Percentiles rank a stretch among this genome's conserved stretches.
Evolutionary conservation across 2,329 filamentous ascomycete genomes (phyloP).

Genomic region (Alternaria rosae): DNA sequence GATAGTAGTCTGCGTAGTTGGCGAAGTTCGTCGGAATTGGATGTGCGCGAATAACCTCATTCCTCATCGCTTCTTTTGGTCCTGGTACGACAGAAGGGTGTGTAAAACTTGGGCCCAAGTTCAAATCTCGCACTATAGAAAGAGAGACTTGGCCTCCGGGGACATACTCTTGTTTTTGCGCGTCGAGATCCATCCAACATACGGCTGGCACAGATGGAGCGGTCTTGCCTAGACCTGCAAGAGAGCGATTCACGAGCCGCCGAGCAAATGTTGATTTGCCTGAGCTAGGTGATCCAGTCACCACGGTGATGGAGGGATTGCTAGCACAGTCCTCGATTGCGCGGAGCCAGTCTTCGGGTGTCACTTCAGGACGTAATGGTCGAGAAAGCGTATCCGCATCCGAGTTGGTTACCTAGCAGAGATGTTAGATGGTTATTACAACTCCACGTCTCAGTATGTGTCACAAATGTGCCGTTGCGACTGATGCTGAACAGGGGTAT

Average conservation of each 20-base stretch:
- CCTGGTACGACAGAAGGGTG: constrained; percentile 54
- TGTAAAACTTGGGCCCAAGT: constrained; percentile 72
- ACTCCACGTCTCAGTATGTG: not conserved
- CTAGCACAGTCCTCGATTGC: constrained; percentile 46
- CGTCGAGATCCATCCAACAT: constrained; percentile 76
- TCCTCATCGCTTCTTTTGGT: constrained; percentile 35
- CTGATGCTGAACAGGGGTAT: not conserved
- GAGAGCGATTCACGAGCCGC: constrained; percentile 70
- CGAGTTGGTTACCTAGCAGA: constrained; percentile 37
- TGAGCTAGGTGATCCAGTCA: constrained; percentile 74
- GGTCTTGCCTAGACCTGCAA: constrained; percentile 58
- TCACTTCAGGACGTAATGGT: constrained; percentile 53
- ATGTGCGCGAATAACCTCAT: constrained; percentile 66
- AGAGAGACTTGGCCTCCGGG: constrained; percentile 75
- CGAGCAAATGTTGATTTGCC: constrained; percentile 79
- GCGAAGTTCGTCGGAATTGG: constrained; percentile 71
- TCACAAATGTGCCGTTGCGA: not conserved
- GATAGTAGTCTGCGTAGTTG: constrained; percentile 71
- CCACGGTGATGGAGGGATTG: constrained; percentile 58
- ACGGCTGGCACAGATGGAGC: constrained; percentile 50
- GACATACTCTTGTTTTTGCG: constrained; percentile 78
- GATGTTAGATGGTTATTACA: not conserved
- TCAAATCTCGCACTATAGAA: constrained; percentile 65
- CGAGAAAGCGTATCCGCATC: constrained; percentile 35
- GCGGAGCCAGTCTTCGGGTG: constrained; percentile 67